Evolutionary conservation across 225 moss, liverwort and hornwort species (phyloP).

Genomic region (Ulota crispa): DNA sequence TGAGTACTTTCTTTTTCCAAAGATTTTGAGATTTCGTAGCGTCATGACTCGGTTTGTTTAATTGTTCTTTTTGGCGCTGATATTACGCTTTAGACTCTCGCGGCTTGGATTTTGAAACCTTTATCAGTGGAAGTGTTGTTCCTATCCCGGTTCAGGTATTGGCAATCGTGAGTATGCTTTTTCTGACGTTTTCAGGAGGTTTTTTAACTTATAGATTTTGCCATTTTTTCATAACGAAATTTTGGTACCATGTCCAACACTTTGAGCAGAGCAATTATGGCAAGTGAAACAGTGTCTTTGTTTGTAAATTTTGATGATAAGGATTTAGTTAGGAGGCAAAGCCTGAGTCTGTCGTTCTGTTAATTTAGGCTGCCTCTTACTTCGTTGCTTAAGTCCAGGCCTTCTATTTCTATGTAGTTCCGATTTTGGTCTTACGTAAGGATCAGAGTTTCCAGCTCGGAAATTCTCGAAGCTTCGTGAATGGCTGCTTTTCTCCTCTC

Average conservation of each 20-base stretch:
- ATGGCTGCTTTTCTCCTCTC: not conserved
- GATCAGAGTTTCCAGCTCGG: not conserved
- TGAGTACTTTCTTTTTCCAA: not conserved
- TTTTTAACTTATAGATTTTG: not conserved
- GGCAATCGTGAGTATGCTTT: not conserved
- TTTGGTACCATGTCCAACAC: not conserved
- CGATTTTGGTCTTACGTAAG: constrained; percentile 10
- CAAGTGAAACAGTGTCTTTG: not conserved
- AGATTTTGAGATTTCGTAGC: not conserved
- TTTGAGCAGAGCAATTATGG: not conserved
- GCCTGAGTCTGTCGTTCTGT: not conserved
- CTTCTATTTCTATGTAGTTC: constrained; percentile 3
- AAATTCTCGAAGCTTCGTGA: constrained; percentile 4
- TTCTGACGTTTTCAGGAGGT: not conserved
- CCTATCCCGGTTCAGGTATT: not conserved
- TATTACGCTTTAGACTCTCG: not conserved
- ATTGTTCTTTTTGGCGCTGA: not conserved
- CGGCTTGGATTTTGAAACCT: not conserved
- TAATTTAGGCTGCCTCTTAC: not conserved
- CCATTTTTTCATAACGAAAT: not conserved
- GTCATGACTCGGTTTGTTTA: not conserved
- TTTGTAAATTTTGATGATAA: not conserved
- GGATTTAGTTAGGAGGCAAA: constrained; percentile 8
- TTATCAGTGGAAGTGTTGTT: not conserved
- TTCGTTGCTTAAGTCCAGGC: not conserved